Base-by-base conservation (phyloP, 257 asterid species). In the Solanum ahanhuiri region DNA sequence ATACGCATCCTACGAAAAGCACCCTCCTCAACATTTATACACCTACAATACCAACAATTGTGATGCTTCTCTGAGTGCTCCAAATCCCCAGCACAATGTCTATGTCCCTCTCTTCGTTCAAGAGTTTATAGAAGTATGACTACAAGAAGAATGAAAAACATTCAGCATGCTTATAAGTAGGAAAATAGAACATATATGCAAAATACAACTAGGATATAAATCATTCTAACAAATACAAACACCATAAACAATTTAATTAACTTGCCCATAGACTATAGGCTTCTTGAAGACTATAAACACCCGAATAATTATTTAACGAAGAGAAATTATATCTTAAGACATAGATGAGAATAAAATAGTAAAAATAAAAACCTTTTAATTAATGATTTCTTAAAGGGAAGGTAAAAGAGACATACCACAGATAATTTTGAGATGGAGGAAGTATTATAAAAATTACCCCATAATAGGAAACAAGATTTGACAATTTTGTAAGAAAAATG, bases 171-270 rank as follows among this genome's bases (percentile, higher is more conserved):
- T 64, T 25, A 23, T 25, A 11, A 66, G 20, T 66, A 66, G 73
- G 73, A 86, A 95, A 91, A 31, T 92, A 91, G 63, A 18, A 54
- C 63, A 54, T 54, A 18, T 48, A 54, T 54, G 63, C 9, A 17
- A 54, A 54, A 17, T 54, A 1, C 63, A 54, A 17, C 63, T 2
- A 54, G 0, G 33, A 67, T 54, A 57, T 57, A 57, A 57, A 57
- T 7, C 25, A 57, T 18, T 57, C 11, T 57, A 17, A 20, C 30
- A n/a, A 63, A n/a, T 3, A 9, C 69, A 23, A 23, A 69, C n/a
- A 31, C n/a, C 76, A 31, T 30, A 6, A 30, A 69, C 23, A 30
- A 15, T 30, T 30, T 69, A 69, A 30, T 69, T 2, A 69, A 69
- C 39, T 69, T 69, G n/a, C 12, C 23, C 35, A 67, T 12, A 67